phyloP scores from a whole-genome alignment of 306 rosid genomes.

The Medicago ruthenica region DNA sequence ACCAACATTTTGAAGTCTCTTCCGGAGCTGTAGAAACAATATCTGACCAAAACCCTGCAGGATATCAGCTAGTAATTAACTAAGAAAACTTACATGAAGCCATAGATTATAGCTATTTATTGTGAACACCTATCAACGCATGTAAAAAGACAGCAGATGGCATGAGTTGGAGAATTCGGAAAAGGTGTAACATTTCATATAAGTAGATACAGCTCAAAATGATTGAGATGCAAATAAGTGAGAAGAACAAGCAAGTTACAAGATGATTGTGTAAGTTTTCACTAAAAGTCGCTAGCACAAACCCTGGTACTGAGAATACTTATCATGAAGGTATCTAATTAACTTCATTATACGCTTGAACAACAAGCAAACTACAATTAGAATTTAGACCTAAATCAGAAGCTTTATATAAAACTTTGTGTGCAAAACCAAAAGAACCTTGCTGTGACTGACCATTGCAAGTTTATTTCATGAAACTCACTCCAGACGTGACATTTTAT shows the following conservation, averaged over 20 bases:
- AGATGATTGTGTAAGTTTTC: conserved; percentile 19
- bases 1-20: conserved; percentile 83
- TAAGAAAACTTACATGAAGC: conserved; percentile 26
- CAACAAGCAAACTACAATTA: conserved; percentile 17
- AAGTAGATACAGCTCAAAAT: conserved; percentile 29
- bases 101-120: conserved; percentile 9
- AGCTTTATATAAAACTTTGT: conserved; percentile 2
- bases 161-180: conserved; percentile 32
- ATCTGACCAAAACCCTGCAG: conserved; percentile 78
- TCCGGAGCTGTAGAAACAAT: conserved; percentile 68
- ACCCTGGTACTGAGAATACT: conserved; percentile 16
- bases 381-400: conserved; percentile 5
- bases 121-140: conserved; percentile 7
- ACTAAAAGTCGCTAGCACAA: neutral
- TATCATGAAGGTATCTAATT: conserved; percentile 11
- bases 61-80: conserved; percentile 36
- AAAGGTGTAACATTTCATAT: conserved; percentile 30
- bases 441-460: conserved; percentile 2
- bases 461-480: conserved; percentile 32
- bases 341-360: conserved; percentile 15
- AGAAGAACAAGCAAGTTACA: conserved; percentile 15
- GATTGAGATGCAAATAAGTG: conserved; percentile 17
- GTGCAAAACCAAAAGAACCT: conserved; percentile 3
- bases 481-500: conserved; percentile 12
- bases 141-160: conserved; percentile 11